phyloP scores from a whole-genome alignment of 1,139 yeast genomes.

The Citeromyces hawaiiensis region DNA sequence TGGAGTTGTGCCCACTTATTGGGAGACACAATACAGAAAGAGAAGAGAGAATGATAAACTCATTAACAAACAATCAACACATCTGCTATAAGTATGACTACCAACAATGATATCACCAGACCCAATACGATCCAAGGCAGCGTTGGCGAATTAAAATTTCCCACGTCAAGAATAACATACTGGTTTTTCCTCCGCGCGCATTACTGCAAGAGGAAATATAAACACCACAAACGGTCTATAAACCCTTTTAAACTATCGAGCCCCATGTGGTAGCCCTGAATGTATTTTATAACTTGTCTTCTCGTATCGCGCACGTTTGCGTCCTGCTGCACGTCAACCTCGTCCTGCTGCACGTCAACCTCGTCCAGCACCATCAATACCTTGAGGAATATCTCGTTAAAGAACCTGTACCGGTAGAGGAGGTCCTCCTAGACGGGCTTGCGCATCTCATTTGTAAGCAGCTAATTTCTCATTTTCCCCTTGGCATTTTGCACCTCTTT shows the following conservation, averaged over 20 bases:
- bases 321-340: conserved; percentile 35
- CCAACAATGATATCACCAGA: no score
- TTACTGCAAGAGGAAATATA: no score
- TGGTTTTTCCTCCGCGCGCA: no score
- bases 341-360: no score
- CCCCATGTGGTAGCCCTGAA: conserved; percentile 46
- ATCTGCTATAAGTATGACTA: no score
- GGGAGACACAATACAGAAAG: no score
- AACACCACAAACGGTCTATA: conserved; percentile 6
- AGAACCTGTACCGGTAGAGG: conserved; percentile 40
- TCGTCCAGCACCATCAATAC: conserved; percentile 54
- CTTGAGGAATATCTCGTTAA: conserved; percentile 55
- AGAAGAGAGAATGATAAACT: no score
- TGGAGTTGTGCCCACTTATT: no score
- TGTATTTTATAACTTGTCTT: conserved; percentile 41
- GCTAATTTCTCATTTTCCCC: conserved; percentile 1
- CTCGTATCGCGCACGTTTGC: conserved; percentile 41
- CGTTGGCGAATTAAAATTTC: no score
- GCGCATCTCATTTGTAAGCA: not conserved
- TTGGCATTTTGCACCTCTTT: conserved; percentile 2
- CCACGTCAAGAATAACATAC: no score
- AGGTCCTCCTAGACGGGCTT: conserved; percentile 19
- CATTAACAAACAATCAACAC: no score
- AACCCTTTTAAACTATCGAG: conserved; percentile 37
- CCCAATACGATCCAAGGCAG: no score